Conservation (phyloP, 2,329 filamentous ascomycete genomes). For the Ampelomyces quisqualis region DNA sequence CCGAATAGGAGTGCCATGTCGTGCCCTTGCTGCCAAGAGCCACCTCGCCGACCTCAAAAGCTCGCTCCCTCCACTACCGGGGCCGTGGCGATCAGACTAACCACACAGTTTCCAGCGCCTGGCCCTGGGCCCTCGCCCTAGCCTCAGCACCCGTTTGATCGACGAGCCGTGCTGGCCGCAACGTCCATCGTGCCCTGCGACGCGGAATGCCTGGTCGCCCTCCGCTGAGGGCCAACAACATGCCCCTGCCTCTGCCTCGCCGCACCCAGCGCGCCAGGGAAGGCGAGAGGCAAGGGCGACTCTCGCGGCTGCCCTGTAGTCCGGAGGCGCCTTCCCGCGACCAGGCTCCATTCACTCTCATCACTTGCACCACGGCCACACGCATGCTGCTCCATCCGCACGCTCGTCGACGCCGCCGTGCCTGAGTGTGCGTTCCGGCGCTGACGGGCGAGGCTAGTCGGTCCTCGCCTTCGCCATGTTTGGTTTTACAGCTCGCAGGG, state of each 20-base stretch:
- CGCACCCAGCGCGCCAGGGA: too few species aligned
- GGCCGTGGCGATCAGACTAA: conserved; percentile 38
- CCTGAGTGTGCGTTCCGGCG: neutral
- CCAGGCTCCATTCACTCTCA: too few species aligned
- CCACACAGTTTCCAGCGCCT: conserved; percentile 29
- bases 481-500: conserved; percentile 29
- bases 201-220: conserved; percentile 11
- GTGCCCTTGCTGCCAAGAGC: conserved; percentile 29
- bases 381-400: too few species aligned
- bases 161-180: conserved; percentile 34
- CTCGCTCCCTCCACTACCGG: conserved; percentile 21
- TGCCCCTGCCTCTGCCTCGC: neutral
- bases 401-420: too few species aligned
- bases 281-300: conserved; percentile 10
- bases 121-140: conserved; percentile 33
- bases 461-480: conserved; percentile 15
- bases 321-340: too few species aligned
- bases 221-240: neutral
- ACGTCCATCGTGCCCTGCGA: conserved; percentile 31
- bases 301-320: conserved; percentile 8
- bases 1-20: conserved; percentile 27
- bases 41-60: conserved; percentile 43
- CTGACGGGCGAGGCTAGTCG: neutral
- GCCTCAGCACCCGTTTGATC: conserved; percentile 46
- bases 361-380: too few species aligned